Conservation (phyloP, 441 rosid genomes). For the Populus hybrid region DNA sequence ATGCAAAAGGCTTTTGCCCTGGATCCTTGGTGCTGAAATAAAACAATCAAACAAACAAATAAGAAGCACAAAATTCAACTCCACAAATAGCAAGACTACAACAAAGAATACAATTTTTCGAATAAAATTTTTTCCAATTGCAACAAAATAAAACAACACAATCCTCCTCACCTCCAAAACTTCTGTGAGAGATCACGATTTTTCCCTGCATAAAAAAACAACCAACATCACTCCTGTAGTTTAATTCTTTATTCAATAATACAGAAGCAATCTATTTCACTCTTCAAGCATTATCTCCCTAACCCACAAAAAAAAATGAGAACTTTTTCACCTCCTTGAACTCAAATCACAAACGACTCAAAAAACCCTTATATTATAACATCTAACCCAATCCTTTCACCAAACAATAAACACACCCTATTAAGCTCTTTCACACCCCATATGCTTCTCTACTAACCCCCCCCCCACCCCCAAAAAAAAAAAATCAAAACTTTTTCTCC, state of each 20-base stretch:
- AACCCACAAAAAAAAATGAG: background rate
- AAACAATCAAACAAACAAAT: constrained; percentile 4
- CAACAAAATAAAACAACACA: background rate
- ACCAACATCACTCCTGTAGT: background rate
- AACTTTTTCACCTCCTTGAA: background rate
- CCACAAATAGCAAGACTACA: background rate
- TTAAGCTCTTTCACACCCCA: no score
- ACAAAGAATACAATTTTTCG: background rate
- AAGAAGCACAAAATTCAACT: background rate
- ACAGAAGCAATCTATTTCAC: background rate
- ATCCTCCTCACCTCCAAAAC: constrained; percentile 78
- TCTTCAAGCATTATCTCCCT: background rate
- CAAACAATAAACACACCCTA: background rate
- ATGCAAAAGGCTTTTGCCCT: constrained; percentile 75
- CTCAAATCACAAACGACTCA: background rate
- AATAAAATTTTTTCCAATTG: background rate
- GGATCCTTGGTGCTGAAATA: constrained; percentile 72
- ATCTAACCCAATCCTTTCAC: background rate
- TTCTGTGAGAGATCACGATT: constrained; percentile 78
- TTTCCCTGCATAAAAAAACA: constrained; percentile 55
- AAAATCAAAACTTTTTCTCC: no score
- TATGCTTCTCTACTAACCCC: no score
- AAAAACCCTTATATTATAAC: background rate
- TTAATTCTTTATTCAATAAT: background rate
- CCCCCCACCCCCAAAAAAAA: background rate